phyloP scores from a whole-genome alignment of 2,329 filamentous ascomycete species.

The Diaporthe citri region DNA sequence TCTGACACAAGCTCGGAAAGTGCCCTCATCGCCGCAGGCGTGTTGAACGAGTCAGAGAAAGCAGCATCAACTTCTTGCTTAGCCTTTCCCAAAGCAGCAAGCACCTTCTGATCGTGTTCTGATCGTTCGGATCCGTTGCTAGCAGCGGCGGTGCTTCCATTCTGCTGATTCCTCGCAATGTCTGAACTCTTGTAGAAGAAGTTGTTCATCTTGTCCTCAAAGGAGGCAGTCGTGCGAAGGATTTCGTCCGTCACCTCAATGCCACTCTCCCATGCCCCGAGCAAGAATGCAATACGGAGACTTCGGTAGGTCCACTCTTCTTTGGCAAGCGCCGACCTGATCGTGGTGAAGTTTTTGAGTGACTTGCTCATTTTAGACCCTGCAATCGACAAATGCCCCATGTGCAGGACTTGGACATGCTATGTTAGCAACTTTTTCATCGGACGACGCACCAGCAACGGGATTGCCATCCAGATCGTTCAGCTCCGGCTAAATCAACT shows the following conservation, averaged over 20 bases:
- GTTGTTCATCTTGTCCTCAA: conserved; percentile 74
- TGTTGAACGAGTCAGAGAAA: conserved; percentile 79
- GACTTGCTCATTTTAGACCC: conserved; percentile 97
- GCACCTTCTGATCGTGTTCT: conserved; percentile 55
- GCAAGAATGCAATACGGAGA: conserved; percentile 76
- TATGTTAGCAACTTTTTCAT: not conserved
- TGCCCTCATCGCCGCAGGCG: conserved; percentile 70
- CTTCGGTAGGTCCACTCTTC: conserved; percentile 75
- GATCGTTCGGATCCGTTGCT: conserved; percentile 19
- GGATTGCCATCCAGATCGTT: not conserved
- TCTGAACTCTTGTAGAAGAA: conserved; percentile 53
- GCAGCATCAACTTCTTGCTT: conserved; percentile 70
- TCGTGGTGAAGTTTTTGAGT: conserved; percentile 95
- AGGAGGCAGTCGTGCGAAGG: conserved; percentile 68
- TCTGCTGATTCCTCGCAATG: conserved; percentile 34
- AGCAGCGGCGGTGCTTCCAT: not conserved
- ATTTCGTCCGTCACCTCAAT: conserved; percentile 78
- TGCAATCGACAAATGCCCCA: conserved; percentile 90
- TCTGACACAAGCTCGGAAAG: conserved; percentile 75
- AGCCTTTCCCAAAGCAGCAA: conserved; percentile 62
- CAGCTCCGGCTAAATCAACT: not conserved
- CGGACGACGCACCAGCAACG: not conserved
- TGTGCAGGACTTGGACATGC: conserved; percentile 71
- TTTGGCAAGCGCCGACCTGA: conserved; percentile 80
- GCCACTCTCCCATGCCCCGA: conserved; percentile 77